phyloP scores from a whole-genome alignment of 1,139 yeast species.

The Keqinozyma sinolaborantium region DNA sequence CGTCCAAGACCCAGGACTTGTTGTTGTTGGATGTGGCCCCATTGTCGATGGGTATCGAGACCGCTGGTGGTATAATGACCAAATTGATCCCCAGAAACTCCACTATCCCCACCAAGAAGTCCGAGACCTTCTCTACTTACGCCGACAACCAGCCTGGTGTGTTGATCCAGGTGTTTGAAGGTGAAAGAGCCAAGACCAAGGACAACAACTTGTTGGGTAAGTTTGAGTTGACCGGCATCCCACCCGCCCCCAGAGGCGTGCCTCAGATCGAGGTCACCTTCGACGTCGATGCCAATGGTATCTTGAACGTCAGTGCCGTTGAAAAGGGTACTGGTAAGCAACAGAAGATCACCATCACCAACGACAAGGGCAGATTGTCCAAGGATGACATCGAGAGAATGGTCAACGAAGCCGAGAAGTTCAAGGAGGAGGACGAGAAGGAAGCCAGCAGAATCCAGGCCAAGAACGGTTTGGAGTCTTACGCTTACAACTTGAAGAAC shows the following conservation, averaged over 20 bases:
- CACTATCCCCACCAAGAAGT: conserved; percentile 92
- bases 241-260: conserved; percentile 97
- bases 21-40: conserved; percentile 90
- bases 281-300: conserved; percentile 92
- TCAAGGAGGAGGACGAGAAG: conserved; percentile 36
- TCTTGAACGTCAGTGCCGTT: conserved; percentile 85
- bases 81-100: conserved; percentile 94
- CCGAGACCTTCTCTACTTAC: conserved; percentile 92
- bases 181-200: conserved; percentile 93
- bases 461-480: conserved; percentile 84
- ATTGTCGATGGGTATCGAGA: conserved; percentile 90
- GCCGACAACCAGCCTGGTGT: conserved; percentile 97
- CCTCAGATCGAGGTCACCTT: conserved; percentile 95
- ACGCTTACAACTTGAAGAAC: conserved; percentile 80
- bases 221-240: conserved; percentile 90
- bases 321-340: conserved; percentile 88
- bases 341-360: conserved; percentile 37
- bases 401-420: conserved; percentile 45
- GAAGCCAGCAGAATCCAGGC: conserved; percentile 45
- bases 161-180: conserved; percentile 90
- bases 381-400: conserved; percentile 48
- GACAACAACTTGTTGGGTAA: conserved; percentile 94
- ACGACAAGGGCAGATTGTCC: conserved; percentile 48
- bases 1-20: conserved; percentile 74
- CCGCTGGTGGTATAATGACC: conserved; percentile 97